A percentile compares a stretch with the other conserved stretches of the same genome.
These are phyloP conservation scores for Remersonia thermophila DNA, from an alignment of 2,329 filamentous ascomycete species.

Conservation along the genomic window DNA sequence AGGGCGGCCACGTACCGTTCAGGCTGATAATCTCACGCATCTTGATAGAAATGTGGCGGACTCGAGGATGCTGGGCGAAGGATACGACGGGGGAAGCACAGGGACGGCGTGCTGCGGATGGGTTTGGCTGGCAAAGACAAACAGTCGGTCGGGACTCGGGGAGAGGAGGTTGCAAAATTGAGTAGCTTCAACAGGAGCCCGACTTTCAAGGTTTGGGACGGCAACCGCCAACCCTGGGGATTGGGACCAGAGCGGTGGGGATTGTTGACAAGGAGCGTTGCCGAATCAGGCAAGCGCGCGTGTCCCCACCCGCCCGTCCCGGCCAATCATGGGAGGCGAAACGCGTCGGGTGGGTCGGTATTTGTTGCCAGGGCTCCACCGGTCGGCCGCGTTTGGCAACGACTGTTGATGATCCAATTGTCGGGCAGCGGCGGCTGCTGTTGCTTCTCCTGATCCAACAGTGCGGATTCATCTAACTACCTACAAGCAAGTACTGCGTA, in stretches of 20 bases:
- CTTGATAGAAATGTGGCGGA: conserved; percentile 9
- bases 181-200: conserved; percentile 16
- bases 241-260: too few relatives aligned
- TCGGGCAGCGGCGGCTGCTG: too few relatives aligned
- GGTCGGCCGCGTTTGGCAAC: background rate
- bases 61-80: too few relatives aligned
- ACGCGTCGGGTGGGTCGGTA: background rate
- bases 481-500: too few relatives aligned
- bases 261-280: conserved; percentile 17
- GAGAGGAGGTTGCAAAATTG: conserved; percentile 17
- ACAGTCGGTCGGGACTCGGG: too few relatives aligned
- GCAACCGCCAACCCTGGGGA: too few relatives aligned
- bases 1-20: conserved; percentile 17
- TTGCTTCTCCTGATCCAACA: too few relatives aligned
- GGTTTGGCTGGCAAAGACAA: too few relatives aligned
- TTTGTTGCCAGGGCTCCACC: background rate
- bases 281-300: conserved; percentile 15
- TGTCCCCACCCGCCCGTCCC: conserved; percentile 12
- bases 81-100: too few relatives aligned
- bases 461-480: too few relatives aligned
- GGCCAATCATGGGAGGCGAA: conserved; percentile 8
- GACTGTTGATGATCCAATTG: too few relatives aligned
- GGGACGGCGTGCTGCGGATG: too few relatives aligned
- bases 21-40: conserved; percentile 21
- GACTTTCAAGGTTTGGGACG: conserved; percentile 12